Percentiles rank a stretch among this genome's conserved stretches.
Conservation (phyloP, 2,329 filamentous ascomycete species). For the Dactylellina cionopaga region DNA sequence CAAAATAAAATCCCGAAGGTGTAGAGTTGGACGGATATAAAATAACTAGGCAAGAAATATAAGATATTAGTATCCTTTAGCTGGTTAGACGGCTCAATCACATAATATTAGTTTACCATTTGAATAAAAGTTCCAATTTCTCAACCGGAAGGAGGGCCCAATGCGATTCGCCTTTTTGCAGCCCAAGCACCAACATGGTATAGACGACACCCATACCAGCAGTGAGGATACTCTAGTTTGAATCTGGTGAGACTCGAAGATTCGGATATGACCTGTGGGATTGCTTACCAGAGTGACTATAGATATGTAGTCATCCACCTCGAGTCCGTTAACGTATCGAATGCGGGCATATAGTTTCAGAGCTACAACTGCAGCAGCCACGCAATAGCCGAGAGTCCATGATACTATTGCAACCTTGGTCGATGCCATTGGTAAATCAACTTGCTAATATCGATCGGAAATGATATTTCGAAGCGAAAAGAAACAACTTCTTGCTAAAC, state of each 20-base stretch:
- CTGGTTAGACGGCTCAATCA: background rate
- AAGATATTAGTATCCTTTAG: background rate
- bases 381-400: constrained; percentile 26
- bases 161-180: constrained; percentile 23
- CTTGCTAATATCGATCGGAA: background rate
- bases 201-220: constrained; percentile 44
- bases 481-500: too few relatives aligned
- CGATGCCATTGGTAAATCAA: constrained; percentile 11
- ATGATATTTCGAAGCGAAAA: too few relatives aligned
- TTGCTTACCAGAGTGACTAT: constrained; percentile 19
- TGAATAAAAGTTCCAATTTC: constrained; percentile 29
- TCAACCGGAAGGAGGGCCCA: constrained; percentile 17
- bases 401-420: constrained; percentile 32
- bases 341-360: constrained; percentile 40
- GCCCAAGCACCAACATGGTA: constrained; percentile 36
- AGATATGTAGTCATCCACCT: constrained; percentile 40
- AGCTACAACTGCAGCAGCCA: constrained; percentile 6
- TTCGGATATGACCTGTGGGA: too few relatives aligned
- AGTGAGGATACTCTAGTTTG: background rate
- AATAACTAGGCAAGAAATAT: constrained; percentile 12
- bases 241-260: too few relatives aligned
- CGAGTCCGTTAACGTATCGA: constrained; percentile 36
- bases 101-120: constrained; percentile 14
- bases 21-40: constrained; percentile 40
- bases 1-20: constrained; percentile 41